Evolutionary conservation across 257 asterid species (phyloP).

Genomic region (Rauvolfia tetraphylla): DNA sequence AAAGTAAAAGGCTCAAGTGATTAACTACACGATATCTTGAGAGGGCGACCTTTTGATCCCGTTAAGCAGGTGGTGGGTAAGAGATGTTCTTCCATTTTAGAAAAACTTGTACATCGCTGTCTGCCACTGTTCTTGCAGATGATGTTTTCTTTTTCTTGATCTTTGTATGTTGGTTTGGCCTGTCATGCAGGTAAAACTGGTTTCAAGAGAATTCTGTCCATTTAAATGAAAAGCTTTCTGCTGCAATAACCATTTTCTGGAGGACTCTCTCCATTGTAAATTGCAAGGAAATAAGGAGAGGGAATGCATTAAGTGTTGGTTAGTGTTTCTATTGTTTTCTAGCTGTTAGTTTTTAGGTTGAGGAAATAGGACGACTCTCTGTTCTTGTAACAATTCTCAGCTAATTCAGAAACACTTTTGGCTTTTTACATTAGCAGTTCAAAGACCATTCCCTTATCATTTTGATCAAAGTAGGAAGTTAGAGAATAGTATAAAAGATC

Average conservation of each 20-base stretch:
- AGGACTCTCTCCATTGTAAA: not conserved
- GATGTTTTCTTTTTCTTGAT: not conserved
- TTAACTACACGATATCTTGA: conserved; percentile 9
- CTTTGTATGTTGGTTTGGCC: not conserved
- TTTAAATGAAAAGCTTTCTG: not conserved
- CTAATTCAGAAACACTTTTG: too few species aligned
- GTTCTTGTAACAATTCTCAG: too few species aligned
- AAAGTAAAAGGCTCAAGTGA: conserved; percentile 46
- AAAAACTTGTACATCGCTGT: not conserved
- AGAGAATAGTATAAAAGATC: too few species aligned
- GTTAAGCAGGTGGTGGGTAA: conserved; percentile 37
- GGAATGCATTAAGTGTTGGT: not conserved
- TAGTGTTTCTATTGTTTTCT: not conserved
- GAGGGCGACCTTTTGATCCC: conserved; percentile 76
- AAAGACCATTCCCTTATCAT: too few species aligned
- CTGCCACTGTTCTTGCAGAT: not conserved
- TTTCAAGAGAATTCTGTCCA: not conserved
- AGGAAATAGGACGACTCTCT: too few species aligned
- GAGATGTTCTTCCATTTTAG: not conserved
- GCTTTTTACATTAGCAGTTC: too few species aligned
- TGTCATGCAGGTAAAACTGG: not conserved
- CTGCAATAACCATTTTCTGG: not conserved
- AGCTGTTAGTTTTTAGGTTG: too few species aligned
- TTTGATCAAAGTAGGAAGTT: too few species aligned
- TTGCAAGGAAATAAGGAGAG: not conserved